These are phyloP conservation scores for Auriculariales sp. DNA, from an alignment of 768 basidiomycete genomes.

Conservation along the genomic window DNA sequence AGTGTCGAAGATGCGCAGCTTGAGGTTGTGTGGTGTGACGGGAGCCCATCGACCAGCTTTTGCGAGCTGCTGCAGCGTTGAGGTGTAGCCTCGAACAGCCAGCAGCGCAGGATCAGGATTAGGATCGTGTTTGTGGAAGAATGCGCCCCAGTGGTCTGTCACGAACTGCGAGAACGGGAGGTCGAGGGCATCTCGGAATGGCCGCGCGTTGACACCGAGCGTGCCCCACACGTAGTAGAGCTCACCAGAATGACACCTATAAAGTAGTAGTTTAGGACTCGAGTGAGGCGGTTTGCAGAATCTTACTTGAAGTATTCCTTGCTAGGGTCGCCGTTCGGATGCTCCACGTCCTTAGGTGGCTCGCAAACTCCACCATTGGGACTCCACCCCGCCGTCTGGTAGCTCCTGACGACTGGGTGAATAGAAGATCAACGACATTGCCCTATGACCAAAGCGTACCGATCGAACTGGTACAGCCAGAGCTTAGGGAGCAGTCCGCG, in stretches of 20 bases:
- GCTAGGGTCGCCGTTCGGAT: slow-evolving; percentile 31
- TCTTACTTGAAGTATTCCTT: slow-evolving; percentile 32
- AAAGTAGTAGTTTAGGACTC: neutral
- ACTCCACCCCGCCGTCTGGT: slow-evolving; percentile 23
- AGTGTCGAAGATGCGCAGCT: slow-evolving; percentile 21
- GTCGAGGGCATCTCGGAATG: slow-evolving; percentile 33
- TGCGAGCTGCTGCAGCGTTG: slow-evolving; percentile 17
- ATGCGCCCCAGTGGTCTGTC: slow-evolving; percentile 31
- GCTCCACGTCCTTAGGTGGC: slow-evolving; percentile 24
- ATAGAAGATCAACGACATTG: neutral
- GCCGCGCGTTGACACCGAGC: slow-evolving; percentile 22
- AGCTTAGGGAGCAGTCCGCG: slow-evolving; percentile 27
- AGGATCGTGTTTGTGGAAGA: slow-evolving; percentile 32
- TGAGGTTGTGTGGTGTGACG: slow-evolving; percentile 15
- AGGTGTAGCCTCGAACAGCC: slow-evolving; percentile 25
- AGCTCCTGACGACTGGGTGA: neutral
- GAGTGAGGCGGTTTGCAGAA: neutral
- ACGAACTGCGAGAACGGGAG: slow-evolving; percentile 28
- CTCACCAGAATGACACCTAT: slow-evolving; percentile 17
- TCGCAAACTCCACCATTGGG: slow-evolving; percentile 30
- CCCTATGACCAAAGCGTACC: slow-evolving; percentile 12
- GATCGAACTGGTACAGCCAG: slow-evolving; percentile 33
- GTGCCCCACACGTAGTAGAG: slow-evolving; percentile 20
- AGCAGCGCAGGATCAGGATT: slow-evolving; percentile 29
- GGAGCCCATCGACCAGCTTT: slow-evolving; percentile 20